These are phyloP conservation scores for Galium porrigens DNA, from an alignment of 305 asterid genomes.

Conservation along the genomic window DNA sequence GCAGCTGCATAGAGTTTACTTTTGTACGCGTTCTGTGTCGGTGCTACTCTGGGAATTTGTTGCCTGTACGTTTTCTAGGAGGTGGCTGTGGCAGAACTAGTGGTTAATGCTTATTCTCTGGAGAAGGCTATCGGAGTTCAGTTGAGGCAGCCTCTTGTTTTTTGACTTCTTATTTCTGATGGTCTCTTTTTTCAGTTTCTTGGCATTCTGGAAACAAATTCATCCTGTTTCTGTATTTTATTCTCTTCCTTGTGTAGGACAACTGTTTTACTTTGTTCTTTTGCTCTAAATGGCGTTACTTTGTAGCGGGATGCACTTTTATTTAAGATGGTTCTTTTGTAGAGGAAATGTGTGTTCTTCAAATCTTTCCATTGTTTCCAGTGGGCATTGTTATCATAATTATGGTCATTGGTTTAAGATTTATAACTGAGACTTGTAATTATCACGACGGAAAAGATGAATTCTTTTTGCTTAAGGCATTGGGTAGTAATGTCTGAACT, in stretches of 20 bases:
- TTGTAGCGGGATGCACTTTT: conserved; percentile 14
- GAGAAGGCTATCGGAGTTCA: neutral
- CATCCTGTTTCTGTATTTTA: conserved; percentile 3
- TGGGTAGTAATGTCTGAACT: neutral
- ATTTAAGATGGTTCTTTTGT: conserved; percentile 13
- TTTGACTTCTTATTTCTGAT: too few relatives aligned
- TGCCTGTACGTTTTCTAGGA: neutral
- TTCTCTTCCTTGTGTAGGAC: conserved; percentile 12
- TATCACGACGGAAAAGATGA: neutral
- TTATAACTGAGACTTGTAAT: too few relatives aligned
- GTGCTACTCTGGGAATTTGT: neutral
- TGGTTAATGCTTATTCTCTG: too few relatives aligned
- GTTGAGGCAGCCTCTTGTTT: neutral
- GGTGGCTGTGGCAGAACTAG: neutral
- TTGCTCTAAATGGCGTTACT: conserved; percentile 16
- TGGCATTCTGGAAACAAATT: neutral
- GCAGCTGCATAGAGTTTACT: conserved; percentile 18
- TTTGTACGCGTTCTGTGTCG: neutral
- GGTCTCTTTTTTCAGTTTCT: neutral
- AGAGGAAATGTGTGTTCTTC: conserved; percentile 13
- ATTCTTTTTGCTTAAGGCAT: neutral
- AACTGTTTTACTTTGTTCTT: neutral
- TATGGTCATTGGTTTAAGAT: neutral
- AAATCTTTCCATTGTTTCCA: neutral
- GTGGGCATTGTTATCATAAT: neutral